Evolutionary conservation across 768 basidiomycete genomes (phyloP).

Genomic region (Russula sp.): DNA sequence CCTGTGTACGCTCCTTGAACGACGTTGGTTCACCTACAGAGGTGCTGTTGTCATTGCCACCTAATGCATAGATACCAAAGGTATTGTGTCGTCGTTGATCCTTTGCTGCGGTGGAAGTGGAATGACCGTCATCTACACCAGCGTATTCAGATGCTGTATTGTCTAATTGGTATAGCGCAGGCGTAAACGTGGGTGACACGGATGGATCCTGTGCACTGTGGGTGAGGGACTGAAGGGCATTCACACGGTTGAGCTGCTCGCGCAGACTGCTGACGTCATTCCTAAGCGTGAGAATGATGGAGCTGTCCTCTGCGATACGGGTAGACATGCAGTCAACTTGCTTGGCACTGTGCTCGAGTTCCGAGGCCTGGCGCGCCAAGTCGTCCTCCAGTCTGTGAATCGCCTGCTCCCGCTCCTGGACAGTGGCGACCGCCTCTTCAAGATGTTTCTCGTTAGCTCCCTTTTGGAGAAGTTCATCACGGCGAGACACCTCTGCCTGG

Average conservation of each 20-base stretch:
- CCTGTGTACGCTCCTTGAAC: constrained; percentile 62
- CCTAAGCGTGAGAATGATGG: constrained; percentile 83
- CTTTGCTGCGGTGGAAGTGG: constrained; percentile 29
- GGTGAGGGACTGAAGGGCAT: constrained; percentile 83
- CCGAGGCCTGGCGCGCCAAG: constrained; percentile 59
- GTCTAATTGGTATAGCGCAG: constrained; percentile 56
- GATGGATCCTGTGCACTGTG: constrained; percentile 64
- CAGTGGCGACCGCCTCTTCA: constrained; percentile 67
- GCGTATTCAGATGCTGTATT: constrained; percentile 32
- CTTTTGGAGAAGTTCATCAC: constrained; percentile 75
- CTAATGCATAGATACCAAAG: constrained; percentile 64
- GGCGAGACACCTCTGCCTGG: constrained; percentile 62
- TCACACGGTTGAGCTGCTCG: constrained; percentile 94
- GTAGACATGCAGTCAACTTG: constrained; percentile 54
- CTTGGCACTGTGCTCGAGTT: constrained; percentile 72
- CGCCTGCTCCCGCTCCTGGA: constrained; percentile 74
- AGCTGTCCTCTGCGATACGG: constrained; percentile 73
- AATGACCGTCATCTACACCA: constrained; percentile 37
- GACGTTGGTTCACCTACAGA: constrained; percentile 74
- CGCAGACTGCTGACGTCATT: constrained; percentile 87
- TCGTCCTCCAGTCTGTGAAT: constrained; percentile 81
- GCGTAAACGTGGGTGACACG: constrained; percentile 80
- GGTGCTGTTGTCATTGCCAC: constrained; percentile 55
- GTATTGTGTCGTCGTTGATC: constrained; percentile 85
- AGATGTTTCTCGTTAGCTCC: constrained; percentile 71